Conservation (phyloP, 1,139 yeast species). For the Geotrichum bryndzae region DNA sequence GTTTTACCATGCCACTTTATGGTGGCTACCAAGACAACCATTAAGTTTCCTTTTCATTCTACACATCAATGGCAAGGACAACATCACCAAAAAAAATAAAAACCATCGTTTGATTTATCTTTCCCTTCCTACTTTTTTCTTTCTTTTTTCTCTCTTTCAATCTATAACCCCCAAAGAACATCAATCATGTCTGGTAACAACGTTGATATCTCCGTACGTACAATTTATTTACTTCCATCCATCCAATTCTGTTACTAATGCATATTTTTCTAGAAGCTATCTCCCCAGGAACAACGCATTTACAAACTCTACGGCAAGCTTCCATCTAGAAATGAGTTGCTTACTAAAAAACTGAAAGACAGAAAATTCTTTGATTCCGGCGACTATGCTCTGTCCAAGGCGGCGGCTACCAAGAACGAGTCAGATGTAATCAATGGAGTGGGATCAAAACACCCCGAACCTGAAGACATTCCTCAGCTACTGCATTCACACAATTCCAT, state of each 20-base stretch:
- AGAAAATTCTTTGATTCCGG: conserved; percentile 95
- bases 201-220: not conserved
- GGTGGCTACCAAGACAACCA: not conserved
- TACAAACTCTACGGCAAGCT: conserved; percentile 81
- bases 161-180: not conserved
- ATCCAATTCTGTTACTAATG: not conserved
- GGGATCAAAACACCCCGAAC: conserved; percentile 41
- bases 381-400: conserved; percentile 90
- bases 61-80: not conserved
- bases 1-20: not conserved
- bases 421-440: conserved; percentile 27
- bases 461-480: conserved; percentile 38
- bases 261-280: conserved; percentile 13
- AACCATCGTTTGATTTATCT: not conserved
- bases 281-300: conserved; percentile 41
- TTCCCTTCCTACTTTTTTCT: not conserved
- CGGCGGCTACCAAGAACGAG: conserved; percentile 29
- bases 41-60: not conserved
- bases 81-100: not conserved
- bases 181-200: not conserved
- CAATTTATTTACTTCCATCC: not conserved
- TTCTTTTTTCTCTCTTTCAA: not conserved
- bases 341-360: conserved; percentile 64
- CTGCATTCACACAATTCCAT: not conserved
- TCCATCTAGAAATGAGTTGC: conserved; percentile 78